These are phyloP conservation scores for Xerocomellus chrysenteron DNA, from an alignment of 768 basidiomycete species.

Conservation along the genomic window DNA sequence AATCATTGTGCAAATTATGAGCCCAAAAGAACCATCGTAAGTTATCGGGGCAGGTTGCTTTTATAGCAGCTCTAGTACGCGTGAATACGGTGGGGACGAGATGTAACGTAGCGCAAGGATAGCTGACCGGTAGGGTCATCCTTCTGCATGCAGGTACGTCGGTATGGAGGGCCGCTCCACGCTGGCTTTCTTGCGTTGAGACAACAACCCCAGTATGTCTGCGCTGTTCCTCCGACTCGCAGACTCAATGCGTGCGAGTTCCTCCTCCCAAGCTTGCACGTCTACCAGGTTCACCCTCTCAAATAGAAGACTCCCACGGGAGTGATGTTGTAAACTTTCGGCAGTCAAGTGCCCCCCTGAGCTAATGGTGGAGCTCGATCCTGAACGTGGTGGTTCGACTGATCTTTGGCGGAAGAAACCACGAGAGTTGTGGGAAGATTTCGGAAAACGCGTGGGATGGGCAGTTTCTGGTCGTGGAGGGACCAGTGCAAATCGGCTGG, in stretches of 20 bases:
- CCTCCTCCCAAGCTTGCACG: conserved; percentile 75
- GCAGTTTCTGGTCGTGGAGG: conserved; percentile 31
- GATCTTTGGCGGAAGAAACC: conserved; percentile 24
- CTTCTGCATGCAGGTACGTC: conserved; percentile 21
- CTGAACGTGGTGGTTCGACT: conserved; percentile 29
- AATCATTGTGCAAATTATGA: conserved; percentile 10
- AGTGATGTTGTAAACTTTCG: conserved; percentile 20
- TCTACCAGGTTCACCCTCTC: conserved; percentile 35
- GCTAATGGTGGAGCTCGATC: conserved; percentile 36
- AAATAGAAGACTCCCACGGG: conserved; percentile 18
- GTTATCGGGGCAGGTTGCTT: conserved; percentile 1
- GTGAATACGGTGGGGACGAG: conserved; percentile 3
- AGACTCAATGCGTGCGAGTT: conserved; percentile 68
- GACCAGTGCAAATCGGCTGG: conserved; percentile 9
- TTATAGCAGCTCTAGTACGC: conserved; percentile 9
- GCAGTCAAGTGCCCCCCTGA: conserved; percentile 45
- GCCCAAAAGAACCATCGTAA: conserved; percentile 5
- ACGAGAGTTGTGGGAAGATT: conserved; percentile 12
- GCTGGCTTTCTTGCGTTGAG: conserved; percentile 28
- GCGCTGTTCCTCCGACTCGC: conserved; percentile 48
- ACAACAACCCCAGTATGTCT: conserved; percentile 35
- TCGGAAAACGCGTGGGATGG: conserved; percentile 12
- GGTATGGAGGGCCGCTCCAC: conserved; percentile 22
- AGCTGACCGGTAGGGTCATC: conserved; percentile 12
- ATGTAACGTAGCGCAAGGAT: conserved; percentile 11